Percentiles rank a stretch among this genome's conserved stretches.
These are phyloP conservation scores for Tolypocladium paradoxum DNA, from an alignment of 2,329 filamentous ascomycete genomes.

Conservation along the genomic window DNA sequence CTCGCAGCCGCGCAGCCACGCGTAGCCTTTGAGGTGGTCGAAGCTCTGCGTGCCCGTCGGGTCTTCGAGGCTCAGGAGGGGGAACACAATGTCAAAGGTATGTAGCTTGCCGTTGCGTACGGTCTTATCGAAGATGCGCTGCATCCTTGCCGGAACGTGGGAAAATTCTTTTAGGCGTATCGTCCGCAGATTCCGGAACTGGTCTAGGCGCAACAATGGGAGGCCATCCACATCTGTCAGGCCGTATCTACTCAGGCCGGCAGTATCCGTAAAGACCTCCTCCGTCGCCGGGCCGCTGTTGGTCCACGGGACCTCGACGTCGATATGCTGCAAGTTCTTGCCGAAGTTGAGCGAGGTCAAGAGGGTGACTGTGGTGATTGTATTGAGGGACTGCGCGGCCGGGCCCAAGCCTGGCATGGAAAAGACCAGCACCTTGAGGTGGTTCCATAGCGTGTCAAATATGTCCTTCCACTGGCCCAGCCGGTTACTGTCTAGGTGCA, in stretches of 20 bases:
- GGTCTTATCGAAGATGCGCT: conserved; percentile 13
- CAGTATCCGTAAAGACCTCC: neutral
- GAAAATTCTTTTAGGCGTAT: conserved; percentile 16
- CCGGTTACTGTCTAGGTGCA: conserved; percentile 9
- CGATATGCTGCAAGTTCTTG: conserved; percentile 17
- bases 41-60: conserved; percentile 14
- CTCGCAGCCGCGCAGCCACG: conserved; percentile 23
- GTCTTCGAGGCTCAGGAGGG: conserved; percentile 12
- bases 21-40: conserved; percentile 18
- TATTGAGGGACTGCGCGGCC: conserved; percentile 11
- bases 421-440: conserved; percentile 17
- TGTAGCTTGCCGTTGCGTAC: conserved; percentile 17
- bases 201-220: neutral
- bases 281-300: conserved; percentile 4
- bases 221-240: neutral
- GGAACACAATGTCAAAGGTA: conserved; percentile 26
- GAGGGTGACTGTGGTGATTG: conserved; percentile 10
- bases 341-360: conserved; percentile 17
- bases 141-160: conserved; percentile 13
- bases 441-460: conserved; percentile 15
- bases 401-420: conserved; percentile 9
- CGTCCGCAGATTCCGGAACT: conserved; percentile 15
- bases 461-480: conserved; percentile 4
- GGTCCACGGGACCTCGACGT: conserved; percentile 18
- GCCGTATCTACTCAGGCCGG: neutral